Percentiles rank a stretch among this genome's conserved stretches.
Conservation (phyloP, 2,329 filamentous ascomycete genomes). For the Phialophora expanda region DNA sequence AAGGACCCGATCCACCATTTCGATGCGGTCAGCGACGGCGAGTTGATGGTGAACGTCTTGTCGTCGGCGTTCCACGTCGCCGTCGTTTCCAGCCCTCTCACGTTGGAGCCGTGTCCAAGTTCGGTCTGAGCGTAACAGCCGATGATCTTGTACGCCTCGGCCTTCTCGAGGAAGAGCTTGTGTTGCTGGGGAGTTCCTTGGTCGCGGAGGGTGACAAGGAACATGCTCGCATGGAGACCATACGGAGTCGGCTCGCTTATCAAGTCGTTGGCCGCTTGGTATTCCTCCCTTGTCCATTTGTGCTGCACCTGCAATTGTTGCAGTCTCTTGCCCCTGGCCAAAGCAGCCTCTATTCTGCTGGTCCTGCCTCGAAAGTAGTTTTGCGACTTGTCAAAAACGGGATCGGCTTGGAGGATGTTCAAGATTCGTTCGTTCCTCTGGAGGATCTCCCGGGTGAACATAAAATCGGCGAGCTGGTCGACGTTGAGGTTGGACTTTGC, state of each 20-base stretch:
- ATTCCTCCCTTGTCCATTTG: constrained; percentile 70
- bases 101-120: constrained; percentile 78
- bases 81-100: constrained; percentile 72
- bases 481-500: constrained; percentile 70
- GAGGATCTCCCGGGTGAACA: constrained; percentile 70
- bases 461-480: constrained; percentile 68
- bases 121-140: constrained; percentile 84
- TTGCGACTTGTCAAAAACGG: constrained; percentile 76
- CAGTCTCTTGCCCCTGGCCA: constrained; percentile 73
- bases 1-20: constrained; percentile 88
- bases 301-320: constrained; percentile 69
- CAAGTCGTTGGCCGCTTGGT: constrained; percentile 67
- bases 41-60: constrained; percentile 76
- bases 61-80: constrained; percentile 75
- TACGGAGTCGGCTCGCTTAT: constrained; percentile 76
- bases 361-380: constrained; percentile 75
- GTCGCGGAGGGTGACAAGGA: constrained; percentile 70
- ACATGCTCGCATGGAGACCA: constrained; percentile 73
- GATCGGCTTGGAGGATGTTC: constrained; percentile 68
- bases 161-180: constrained; percentile 71
- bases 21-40: constrained; percentile 72
- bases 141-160: constrained; percentile 72
- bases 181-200: constrained; percentile 76
- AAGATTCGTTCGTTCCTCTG: constrained; percentile 66
- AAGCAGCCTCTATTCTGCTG: constrained; percentile 70